Base-by-base conservation (phyloP, 805 yeast species). In the Kluyveromyces aestuarii region DNA sequence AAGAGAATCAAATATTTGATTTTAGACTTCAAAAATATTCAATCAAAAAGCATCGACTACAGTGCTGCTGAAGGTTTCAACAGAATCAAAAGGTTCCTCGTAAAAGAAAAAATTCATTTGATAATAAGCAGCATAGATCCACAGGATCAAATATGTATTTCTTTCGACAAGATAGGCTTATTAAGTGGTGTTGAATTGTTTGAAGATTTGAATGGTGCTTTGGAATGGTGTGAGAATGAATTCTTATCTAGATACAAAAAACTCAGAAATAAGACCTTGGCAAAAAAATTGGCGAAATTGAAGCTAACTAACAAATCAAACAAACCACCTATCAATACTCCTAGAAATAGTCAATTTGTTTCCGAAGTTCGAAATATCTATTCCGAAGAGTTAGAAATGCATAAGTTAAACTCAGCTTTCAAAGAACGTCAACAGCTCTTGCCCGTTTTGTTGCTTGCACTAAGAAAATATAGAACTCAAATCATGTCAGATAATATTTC, bases 161-260 rank as follows among this genome's bases (percentile, higher is more conserved):
- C 93, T 0, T 75, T 93, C 51, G 73, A 81, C 53, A 95, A 89
- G 48, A 95, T 93, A 14, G 96, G 96, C 1, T 68, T 91, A 18
- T 81, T 90, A 76, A 80, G 74, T 37, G 73, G 59, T 36, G 72
- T 70, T 25, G 77, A 73, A 48, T 72, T 90, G 41, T 91, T 89
- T 61, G 77, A 77, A 48, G 84, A 87, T 47, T 73, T 93, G 57
- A 93, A 93, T 61, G 77, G 84, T 48, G 96, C 96, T 0, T 73
- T 93, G 40, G 98, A 93, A 66, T 91, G 96, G 96, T 88, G 97
- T 71, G 99, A 93, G 64, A 91, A 93, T 67, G 82, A 84, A 57
- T 88, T 90, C 56, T 73, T 93, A 58, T 51, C 54, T 5, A 64
- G 69, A 51, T 72, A 70, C 50, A 69, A 59, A 45, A 58, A 65